These are phyloP conservation scores for Hyaloperonospora arabidopsidis DNA, from an alignment of 352 stramenopile species.

Conservation along the genomic window DNA sequence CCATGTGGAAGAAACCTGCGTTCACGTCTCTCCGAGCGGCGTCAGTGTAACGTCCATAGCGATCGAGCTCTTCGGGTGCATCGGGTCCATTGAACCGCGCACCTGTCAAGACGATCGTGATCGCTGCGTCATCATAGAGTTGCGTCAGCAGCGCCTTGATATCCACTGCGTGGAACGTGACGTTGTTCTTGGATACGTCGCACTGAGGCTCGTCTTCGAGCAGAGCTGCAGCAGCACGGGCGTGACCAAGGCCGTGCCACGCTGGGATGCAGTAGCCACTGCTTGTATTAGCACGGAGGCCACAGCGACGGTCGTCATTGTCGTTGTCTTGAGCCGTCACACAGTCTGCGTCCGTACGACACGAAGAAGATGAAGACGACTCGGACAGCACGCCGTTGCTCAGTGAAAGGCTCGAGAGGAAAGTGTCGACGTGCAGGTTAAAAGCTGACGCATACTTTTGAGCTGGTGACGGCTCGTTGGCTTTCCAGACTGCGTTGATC, in stretches of 20 bases:
- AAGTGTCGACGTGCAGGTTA: slow-evolving; percentile 21
- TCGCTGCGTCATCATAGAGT: slow-evolving; percentile 31
- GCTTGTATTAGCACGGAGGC: slow-evolving; percentile 18
- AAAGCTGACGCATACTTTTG: slow-evolving; percentile 45
- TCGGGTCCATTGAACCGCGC: slow-evolving; percentile 33
- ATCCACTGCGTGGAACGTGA: slow-evolving; percentile 42
- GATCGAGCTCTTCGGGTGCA: slow-evolving; percentile 21
- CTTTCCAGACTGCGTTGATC: slow-evolving; percentile 39
- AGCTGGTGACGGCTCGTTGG: slow-evolving; percentile 21
- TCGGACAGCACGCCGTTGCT: slow-evolving; percentile 32
- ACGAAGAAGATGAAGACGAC: slow-evolving; percentile 20
- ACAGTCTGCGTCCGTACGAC: slow-evolving; percentile 4
- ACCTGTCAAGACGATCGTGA: slow-evolving; percentile 37
- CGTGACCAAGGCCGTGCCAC: slow-evolving; percentile 41
- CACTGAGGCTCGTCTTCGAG: slow-evolving; percentile 38
- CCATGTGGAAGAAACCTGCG: slow-evolving; percentile 42
- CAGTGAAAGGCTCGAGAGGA: slow-evolving; percentile 31
- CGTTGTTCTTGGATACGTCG: slow-evolving; percentile 35
- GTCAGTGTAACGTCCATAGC: slow-evolving; percentile 45
- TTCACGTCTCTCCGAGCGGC: slow-evolving; percentile 36
- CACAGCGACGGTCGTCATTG: slow-evolving; percentile 25
- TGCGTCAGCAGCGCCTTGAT: slow-evolving; percentile 44
- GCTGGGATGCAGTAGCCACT: slow-evolving; percentile 41
- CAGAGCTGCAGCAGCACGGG: slow-evolving; percentile 34
- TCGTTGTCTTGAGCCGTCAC: not conserved